phyloP scores from a whole-genome alignment of 2,329 filamentous ascomycete species.

The Trichoderma koningii region DNA sequence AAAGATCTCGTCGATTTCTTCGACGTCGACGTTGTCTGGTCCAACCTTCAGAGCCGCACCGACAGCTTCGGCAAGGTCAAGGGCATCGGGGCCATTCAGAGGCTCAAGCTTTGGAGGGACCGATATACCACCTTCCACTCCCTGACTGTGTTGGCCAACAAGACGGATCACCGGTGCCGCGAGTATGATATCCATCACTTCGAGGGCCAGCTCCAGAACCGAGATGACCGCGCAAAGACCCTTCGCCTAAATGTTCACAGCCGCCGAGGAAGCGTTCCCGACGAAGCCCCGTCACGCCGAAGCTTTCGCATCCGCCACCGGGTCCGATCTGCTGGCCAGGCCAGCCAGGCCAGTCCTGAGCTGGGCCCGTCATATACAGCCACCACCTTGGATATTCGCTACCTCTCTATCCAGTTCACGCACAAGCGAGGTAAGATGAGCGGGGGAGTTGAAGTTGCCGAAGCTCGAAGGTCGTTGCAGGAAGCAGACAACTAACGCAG shows the following conservation, averaged over 20 bases:
- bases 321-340: slow-evolving; percentile 38
- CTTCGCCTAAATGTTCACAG: slow-evolving; percentile 47
- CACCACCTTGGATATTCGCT: slow-evolving; percentile 47
- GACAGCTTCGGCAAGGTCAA: slow-evolving; percentile 54
- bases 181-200: slow-evolving; percentile 53
- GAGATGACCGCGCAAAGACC: slow-evolving; percentile 50
- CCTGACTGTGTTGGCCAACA: slow-evolving; percentile 52
- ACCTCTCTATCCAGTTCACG: slow-evolving; percentile 54
- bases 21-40: slow-evolving; percentile 56
- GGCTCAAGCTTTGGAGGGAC: slow-evolving; percentile 56
- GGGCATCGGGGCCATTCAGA: slow-evolving; percentile 54
- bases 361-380: slow-evolving; percentile 31
- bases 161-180: slow-evolving; percentile 48
- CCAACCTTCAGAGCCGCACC: slow-evolving; percentile 51
- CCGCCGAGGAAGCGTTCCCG: slow-evolving; percentile 46
- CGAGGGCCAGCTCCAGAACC: slow-evolving; percentile 49
- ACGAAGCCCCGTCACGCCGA: slow-evolving; percentile 43
- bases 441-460: not conserved
- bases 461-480: not conserved
- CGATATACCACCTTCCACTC: slow-evolving; percentile 51
- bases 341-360: slow-evolving; percentile 31
- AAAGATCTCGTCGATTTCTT: slow-evolving; percentile 54
- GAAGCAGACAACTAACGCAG: not conserved
- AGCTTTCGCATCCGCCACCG: slow-evolving; percentile 47
- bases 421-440: slow-evolving; percentile 46